These are phyloP conservation scores for Clathrus columnatus DNA, from an alignment of 768 basidiomycete species.

Conservation along the genomic window DNA sequence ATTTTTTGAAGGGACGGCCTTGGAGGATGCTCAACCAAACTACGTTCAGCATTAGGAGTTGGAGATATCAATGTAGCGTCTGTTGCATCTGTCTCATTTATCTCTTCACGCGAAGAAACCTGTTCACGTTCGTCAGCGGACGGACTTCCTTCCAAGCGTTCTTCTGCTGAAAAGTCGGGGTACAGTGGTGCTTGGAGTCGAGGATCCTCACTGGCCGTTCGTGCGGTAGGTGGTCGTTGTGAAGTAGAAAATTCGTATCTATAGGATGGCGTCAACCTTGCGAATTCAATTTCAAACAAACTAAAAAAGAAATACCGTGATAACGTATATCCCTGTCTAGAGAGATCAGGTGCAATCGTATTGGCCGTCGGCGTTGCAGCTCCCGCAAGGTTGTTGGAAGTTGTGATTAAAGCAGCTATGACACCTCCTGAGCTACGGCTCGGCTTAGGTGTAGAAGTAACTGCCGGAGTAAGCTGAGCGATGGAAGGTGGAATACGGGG, in stretches of 20 bases:
- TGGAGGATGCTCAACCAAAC: neutral
- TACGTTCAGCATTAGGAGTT: too few species aligned
- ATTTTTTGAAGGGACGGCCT: neutral
- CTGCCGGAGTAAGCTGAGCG: neutral
- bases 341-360: conserved; percentile 47
- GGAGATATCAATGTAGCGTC: too few species aligned
- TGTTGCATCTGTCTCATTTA: too few species aligned
- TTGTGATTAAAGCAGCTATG: conserved; percentile 62
- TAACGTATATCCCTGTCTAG: conserved; percentile 56
- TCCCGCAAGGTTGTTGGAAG: conserved; percentile 56
- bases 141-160: too few species aligned
- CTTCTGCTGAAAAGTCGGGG: too few species aligned
- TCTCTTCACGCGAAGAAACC: too few species aligned
- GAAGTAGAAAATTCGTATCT: too few species aligned
- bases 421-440: conserved; percentile 51
- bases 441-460: conserved; percentile 20
- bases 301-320: conserved; percentile 35
- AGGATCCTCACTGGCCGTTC: too few species aligned
- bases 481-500: neutral
- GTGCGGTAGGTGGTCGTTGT: too few species aligned
- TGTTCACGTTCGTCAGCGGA: too few species aligned
- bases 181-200: too few species aligned
- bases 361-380: conserved; percentile 45
- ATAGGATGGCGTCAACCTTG: too few species aligned
- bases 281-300: neutral